Evolutionary conservation across 163 green algal genomes (phyloP), one percentile per base, ranked within the genome.

Genomic region (Chlorella variabilis): DNA sequence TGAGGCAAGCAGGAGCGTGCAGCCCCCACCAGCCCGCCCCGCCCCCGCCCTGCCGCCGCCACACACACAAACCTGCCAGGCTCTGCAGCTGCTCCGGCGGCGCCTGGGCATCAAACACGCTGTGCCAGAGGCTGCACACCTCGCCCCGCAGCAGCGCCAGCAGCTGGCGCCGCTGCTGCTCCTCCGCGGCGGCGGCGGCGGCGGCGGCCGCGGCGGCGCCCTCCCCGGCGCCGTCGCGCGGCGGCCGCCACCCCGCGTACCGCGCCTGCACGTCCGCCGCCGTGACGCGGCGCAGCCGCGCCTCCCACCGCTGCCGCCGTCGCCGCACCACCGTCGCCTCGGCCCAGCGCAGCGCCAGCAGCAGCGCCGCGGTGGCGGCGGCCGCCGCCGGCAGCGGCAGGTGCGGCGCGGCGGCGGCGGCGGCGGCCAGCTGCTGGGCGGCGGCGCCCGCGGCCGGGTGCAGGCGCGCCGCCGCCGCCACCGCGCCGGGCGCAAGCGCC

Each of bases 101-200:
- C 73, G 58, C 36, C 33, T 8, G 21, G 0, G 11, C 27, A 1
- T 48, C 73, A 41, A 45, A 56, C 54, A 80, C 73, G 38, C 25
- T 39, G 36, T 70, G 73, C 73, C 73, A 80, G 54, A 70, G 17
- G 34, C 45, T 25, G 2, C 29, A 23, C 27, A 80, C 73, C 56
- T 80, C 54, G 3, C 27, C 36, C 31, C n/a, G 45, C 29, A 77
- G 31, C 48, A 66, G 27, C 7, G 21, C 38, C 73, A 59, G 36
- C 56, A 80, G 56, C 70, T 78, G 71, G 31, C 11, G 49, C 68
- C 62, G 41, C 27, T 41, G 68, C 48, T 66, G 70, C 70, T 4
- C 29, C 1, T 20, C 29, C 8, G 21, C 48, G 4, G 36, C 51
- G n/a, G 34, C 51, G 6, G 51, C 36, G 17, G 38, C 27, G 42